These are phyloP conservation scores for Sphagnum magellanicum DNA, from an alignment of 228 moss, liverwort and hornwort species.

Conservation along the genomic window DNA sequence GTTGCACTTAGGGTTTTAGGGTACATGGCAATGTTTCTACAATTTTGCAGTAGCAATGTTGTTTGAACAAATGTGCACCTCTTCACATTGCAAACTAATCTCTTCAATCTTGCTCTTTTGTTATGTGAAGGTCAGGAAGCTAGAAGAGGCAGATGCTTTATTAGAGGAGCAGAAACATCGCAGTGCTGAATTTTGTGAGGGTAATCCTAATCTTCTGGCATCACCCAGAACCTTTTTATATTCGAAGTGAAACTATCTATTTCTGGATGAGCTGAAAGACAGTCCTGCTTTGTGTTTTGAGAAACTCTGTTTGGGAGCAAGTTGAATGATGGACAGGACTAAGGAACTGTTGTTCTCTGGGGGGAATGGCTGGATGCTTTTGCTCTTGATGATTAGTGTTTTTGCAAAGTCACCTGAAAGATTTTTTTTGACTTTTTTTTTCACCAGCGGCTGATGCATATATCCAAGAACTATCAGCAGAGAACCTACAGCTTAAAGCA, in stretches of 20 bases:
- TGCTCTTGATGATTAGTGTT: neutral
- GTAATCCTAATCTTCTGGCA: neutral
- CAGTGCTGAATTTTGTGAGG: conserved; percentile 29
- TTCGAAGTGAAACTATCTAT: neutral
- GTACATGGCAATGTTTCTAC: neutral
- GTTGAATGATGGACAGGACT: neutral
- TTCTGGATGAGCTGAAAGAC: neutral
- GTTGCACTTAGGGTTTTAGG: neutral
- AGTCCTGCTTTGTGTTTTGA: neutral
- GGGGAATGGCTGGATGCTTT: neutral
- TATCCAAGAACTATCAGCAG: conserved; percentile 32
- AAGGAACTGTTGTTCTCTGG: neutral
- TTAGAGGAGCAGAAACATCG: conserved; percentile 38
- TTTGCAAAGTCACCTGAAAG: neutral
- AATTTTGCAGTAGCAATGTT: neutral
- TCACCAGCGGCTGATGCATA: conserved; percentile 32
- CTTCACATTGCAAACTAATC: no score
- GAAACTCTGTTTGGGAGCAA: neutral
- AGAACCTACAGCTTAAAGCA: conserved; percentile 38
- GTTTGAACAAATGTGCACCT: neutral
- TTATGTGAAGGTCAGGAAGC: conserved; percentile 18
- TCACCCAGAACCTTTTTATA: neutral
- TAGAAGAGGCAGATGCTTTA: conserved; percentile 24
- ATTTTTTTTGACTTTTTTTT: neutral
- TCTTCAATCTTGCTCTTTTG: neutral